These are phyloP conservation scores for Russula emetica DNA, from an alignment of 768 basidiomycete species.

Conservation along the genomic window DNA sequence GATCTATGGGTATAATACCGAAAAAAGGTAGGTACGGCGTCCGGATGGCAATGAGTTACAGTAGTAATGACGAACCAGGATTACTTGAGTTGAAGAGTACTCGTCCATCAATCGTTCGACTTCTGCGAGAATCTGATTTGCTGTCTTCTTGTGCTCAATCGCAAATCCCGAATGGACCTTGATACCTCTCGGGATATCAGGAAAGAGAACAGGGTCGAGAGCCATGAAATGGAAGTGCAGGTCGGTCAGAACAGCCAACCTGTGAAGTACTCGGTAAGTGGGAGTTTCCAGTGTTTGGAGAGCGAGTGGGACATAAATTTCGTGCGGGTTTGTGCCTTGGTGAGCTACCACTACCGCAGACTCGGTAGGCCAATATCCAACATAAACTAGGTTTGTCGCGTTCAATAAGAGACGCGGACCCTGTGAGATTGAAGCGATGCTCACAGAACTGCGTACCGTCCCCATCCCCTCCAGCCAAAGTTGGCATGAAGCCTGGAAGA, in stretches of 20 bases:
- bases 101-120: constrained; percentile 20
- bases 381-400: constrained; percentile 20
- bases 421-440: constrained; percentile 9
- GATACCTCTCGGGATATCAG: constrained; percentile 2
- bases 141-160: constrained; percentile 23
- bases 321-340: constrained; percentile 23
- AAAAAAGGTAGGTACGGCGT: not conserved
- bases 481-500: constrained; percentile 39
- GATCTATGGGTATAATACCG: not conserved
- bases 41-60: not conserved
- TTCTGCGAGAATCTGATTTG: constrained; percentile 20
- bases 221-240: not conserved
- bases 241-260: constrained; percentile 20
- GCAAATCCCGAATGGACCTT: constrained; percentile 20
- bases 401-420: not conserved
- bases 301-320: constrained; percentile 12
- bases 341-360: constrained; percentile 27
- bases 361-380: constrained; percentile 25
- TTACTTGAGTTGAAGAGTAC: constrained; percentile 17
- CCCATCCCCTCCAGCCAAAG: constrained; percentile 49
- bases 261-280: not conserved
- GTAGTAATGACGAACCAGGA: constrained; percentile 14
- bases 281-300: not conserved
- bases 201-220: constrained; percentile 21
- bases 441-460: constrained; percentile 46